Evolutionary conservation across 148 eudicot species (phyloP).

Genomic region (Vaccinium macrocarpon): DNA sequence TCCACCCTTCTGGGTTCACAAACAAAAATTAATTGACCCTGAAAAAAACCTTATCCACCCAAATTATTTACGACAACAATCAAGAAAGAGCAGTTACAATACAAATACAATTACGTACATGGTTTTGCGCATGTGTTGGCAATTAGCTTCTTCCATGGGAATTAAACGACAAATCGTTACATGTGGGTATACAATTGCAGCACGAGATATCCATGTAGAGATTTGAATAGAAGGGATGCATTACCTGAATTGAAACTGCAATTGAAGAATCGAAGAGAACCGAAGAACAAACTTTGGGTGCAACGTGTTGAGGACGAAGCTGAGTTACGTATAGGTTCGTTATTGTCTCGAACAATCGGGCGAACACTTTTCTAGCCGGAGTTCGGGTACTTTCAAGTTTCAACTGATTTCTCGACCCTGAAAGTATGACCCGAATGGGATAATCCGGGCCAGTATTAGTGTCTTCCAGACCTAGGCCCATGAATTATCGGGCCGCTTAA

Average conservation of each 20-base stretch:
- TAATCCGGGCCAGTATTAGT: too few relatives aligned
- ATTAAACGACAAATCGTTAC: neutral
- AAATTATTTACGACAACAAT: neutral
- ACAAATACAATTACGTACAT: neutral
- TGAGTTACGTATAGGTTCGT: neutral
- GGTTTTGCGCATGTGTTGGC: neutral
- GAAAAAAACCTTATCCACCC: neutral
- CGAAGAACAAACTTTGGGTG: too few relatives aligned
- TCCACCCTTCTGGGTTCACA: neutral
- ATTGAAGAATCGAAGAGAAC: neutral
- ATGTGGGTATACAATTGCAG: neutral
- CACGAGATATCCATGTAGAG: neutral
- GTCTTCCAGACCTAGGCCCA: too few relatives aligned
- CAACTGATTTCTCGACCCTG: neutral
- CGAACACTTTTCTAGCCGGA: too few relatives aligned
- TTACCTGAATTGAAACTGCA: neutral
- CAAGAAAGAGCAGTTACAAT: neutral
- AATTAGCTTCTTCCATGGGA: neutral
- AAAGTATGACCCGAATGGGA: neutral
- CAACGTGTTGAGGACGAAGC: neutral
- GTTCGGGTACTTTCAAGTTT: too few relatives aligned
- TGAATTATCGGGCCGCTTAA: too few relatives aligned
- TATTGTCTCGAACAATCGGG: neutral
- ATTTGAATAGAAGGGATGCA: neutral
- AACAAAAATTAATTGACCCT: neutral